These are phyloP conservation scores for Aspergillus pseudoviridinutans DNA, from an alignment of 2,329 filamentous ascomycete species.

Conservation along the genomic window DNA sequence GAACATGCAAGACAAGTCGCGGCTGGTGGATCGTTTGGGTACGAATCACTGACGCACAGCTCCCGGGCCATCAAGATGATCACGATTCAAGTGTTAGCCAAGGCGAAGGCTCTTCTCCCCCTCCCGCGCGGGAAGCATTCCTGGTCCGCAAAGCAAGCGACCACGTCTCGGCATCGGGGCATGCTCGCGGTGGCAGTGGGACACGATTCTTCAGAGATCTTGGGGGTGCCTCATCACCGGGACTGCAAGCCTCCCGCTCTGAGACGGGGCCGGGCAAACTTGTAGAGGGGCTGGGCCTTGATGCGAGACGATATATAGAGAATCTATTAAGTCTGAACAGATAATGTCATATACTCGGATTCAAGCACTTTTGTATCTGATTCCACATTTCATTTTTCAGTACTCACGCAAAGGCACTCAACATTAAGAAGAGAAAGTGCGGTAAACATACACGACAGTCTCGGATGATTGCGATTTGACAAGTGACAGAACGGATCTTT, in stretches of 20 bases:
- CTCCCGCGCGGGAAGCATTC: conserved; percentile 38
- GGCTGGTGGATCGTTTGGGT: conserved; percentile 68
- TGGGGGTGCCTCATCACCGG: conserved; percentile 30
- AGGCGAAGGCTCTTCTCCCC: background rate
- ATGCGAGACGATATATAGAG: conserved; percentile 46
- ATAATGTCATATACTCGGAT: conserved; percentile 15
- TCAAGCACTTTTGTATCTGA: no score
- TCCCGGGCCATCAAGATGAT: conserved; percentile 6
- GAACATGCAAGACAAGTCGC: conserved; percentile 60
- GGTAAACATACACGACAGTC: no score
- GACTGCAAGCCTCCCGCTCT: conserved; percentile 19
- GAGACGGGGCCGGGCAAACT: conserved; percentile 34
- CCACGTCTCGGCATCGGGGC: conserved; percentile 28
- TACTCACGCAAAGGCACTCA: no score
- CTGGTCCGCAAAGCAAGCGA: conserved; percentile 46
- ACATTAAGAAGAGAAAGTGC: no score
- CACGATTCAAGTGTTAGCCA: conserved; percentile 9
- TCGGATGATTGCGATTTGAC: background rate
- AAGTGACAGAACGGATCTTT: background rate
- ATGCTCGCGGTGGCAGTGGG: conserved; percentile 29
- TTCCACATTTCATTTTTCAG: no score
- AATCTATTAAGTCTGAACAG: conserved; percentile 42
- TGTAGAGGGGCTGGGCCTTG: conserved; percentile 44
- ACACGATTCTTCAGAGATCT: conserved; percentile 39
- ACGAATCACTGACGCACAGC: conserved; percentile 38